These are phyloP conservation scores for Clarireedia sp. DNA, from an alignment of 2,329 filamentous ascomycete genomes.

Conservation along the genomic window DNA sequence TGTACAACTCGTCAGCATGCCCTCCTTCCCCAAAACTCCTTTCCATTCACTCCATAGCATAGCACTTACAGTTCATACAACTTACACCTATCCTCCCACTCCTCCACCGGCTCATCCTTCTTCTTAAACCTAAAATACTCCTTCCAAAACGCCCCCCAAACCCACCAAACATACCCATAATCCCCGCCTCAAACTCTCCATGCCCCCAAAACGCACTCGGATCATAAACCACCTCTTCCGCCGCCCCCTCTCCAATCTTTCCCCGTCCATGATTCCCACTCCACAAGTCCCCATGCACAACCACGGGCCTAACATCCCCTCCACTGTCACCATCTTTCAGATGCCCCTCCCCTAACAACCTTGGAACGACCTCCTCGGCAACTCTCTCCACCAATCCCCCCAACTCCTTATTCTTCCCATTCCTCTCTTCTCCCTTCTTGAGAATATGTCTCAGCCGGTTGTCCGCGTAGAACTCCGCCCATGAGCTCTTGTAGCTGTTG, in stretches of 20 bases:
- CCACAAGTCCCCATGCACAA: constrained; percentile 92
- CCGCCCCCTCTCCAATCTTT: constrained; percentile 44
- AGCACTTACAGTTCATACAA: constrained; percentile 72
- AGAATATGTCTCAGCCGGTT: constrained; percentile 63
- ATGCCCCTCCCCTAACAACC: constrained; percentile 62
- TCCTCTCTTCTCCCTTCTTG: constrained; percentile 45
- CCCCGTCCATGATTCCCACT: constrained; percentile 71
- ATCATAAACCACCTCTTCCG: constrained; percentile 76
- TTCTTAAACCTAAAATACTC: constrained; percentile 71
- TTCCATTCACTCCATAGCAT: background rate
- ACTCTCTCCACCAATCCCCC: constrained; percentile 55
- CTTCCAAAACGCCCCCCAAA: constrained; percentile 65
- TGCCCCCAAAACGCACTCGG: constrained; percentile 77
- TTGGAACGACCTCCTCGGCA: constrained; percentile 59
- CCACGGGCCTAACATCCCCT: constrained; percentile 60
- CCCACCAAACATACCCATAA: constrained; percentile 95
- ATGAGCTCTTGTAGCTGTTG: constrained; percentile 64
- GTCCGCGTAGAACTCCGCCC: constrained; percentile 81
- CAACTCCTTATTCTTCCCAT: constrained; percentile 59
- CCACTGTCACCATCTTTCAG: constrained; percentile 41
- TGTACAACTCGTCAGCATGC: constrained; percentile 28
- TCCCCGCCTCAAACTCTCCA: constrained; percentile 83
- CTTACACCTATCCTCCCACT: constrained; percentile 75
- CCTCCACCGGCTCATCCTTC: constrained; percentile 69
- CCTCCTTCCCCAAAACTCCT: background rate